Conservation (phyloP, 2,329 filamentous ascomycete genomes). For the Pseudogymnoascus sp. region DNA sequence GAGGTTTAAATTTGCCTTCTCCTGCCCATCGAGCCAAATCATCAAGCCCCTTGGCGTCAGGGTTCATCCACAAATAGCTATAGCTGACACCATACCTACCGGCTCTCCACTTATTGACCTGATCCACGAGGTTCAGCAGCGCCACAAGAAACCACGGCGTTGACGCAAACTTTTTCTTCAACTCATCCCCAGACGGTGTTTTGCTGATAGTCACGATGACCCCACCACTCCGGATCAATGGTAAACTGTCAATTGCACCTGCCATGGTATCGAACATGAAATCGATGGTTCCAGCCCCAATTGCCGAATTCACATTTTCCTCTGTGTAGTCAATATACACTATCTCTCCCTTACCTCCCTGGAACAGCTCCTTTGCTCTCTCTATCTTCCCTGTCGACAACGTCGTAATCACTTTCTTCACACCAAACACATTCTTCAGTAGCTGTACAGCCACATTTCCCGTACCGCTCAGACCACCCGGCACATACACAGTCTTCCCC, state of each 20-base stretch:
- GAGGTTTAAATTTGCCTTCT: constrained; percentile 27
- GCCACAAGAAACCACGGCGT: constrained; percentile 23
- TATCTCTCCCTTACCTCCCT: constrained; percentile 33
- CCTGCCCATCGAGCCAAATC: constrained; percentile 25
- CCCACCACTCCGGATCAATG: constrained; percentile 31
- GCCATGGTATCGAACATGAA: constrained; percentile 43
- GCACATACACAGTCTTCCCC: constrained; percentile 35
- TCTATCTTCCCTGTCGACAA: constrained; percentile 44
- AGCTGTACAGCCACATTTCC: constrained; percentile 41
- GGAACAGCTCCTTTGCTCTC: constrained; percentile 33
- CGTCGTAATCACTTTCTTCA: constrained; percentile 40
- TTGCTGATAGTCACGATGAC: constrained; percentile 32
- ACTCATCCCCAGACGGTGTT: constrained; percentile 30
- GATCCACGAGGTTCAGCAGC: constrained; percentile 29
- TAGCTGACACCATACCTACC: constrained; percentile 32
- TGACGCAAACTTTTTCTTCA: constrained; percentile 27
- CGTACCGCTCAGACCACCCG: constrained; percentile 41
- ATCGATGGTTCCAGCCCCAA: constrained; percentile 39
- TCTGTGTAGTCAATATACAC: constrained; percentile 40
- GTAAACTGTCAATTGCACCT: constrained; percentile 33
- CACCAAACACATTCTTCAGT: constrained; percentile 42
- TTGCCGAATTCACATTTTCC: constrained; percentile 30
- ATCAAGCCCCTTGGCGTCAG: constrained; percentile 30
- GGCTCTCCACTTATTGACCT: constrained; percentile 24
- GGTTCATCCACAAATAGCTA: constrained; percentile 31